phyloP scores from a whole-genome alignment of 2,329 filamentous ascomycete genomes.

The Conoideocrella luteorostrata region DNA sequence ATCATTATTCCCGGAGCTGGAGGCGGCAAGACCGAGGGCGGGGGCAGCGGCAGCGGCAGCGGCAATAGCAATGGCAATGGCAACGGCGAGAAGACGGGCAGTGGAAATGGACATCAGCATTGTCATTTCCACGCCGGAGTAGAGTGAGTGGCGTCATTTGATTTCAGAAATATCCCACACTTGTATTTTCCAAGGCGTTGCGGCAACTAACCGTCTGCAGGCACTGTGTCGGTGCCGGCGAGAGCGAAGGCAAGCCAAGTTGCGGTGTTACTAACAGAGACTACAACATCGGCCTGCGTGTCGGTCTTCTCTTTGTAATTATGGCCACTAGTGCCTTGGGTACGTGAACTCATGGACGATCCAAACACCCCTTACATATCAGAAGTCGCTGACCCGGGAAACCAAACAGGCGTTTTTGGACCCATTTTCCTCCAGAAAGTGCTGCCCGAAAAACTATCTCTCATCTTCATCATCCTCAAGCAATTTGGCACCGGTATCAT shows the following conservation, averaged over 20 bases:
- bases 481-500: conserved; percentile 71
- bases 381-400: too few species aligned
- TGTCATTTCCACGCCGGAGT: conserved; percentile 68
- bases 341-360: conserved; percentile 17
- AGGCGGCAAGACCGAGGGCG: conserved; percentile 15
- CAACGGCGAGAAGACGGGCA: conserved; percentile 12
- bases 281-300: conserved; percentile 62
- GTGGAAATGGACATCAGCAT: conserved; percentile 7
- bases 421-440: conserved; percentile 59
- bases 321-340: conserved; percentile 62
- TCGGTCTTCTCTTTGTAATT: conserved; percentile 68
- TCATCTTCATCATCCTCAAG: conserved; percentile 58
- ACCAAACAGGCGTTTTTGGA: conserved; percentile 46
- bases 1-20: conserved; percentile 32
- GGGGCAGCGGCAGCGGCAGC: conserved; percentile 10
- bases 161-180: not conserved
- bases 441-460: conserved; percentile 41
- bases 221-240: conserved; percentile 50
- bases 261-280: conserved; percentile 44
- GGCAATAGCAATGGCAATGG: not conserved
- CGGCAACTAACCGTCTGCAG: conserved; percentile 20
- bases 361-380: not conserved
- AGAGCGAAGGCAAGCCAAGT: conserved; percentile 26
- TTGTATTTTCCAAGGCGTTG: not conserved
- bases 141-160: conserved; percentile 47